Evolutionary conservation across 1,284 basidiomycete species (phyloP).

Genomic region (Malassezia sp.): DNA sequence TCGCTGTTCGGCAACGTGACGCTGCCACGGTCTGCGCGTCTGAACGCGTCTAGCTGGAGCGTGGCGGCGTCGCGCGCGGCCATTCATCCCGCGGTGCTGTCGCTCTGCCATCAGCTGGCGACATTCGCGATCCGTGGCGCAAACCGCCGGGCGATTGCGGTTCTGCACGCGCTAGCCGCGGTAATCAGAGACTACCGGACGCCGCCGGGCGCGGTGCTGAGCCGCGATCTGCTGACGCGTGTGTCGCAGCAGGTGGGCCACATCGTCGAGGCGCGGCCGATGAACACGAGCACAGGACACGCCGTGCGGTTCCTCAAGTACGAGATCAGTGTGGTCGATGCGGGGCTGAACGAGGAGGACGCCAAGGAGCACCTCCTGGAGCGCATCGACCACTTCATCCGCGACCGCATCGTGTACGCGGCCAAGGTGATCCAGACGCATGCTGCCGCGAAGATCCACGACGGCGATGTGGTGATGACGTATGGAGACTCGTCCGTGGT

Average conservation of each 20-base stretch:
- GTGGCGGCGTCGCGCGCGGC: conserved; percentile 25
- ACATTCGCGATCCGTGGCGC: conserved; percentile 38
- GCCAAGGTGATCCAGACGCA: conserved; percentile 78
- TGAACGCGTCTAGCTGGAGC: conserved; percentile 22
- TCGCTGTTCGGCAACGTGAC: conserved; percentile 40
- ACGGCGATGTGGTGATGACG: conserved; percentile 82
- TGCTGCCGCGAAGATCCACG: conserved; percentile 80
- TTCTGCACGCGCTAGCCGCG: conserved; percentile 35
- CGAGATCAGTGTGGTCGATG: conserved; percentile 81
- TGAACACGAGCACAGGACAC: conserved; percentile 92
- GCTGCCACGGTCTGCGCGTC: conserved; percentile 21
- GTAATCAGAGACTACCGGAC: conserved; percentile 44
- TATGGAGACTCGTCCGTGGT: conserved; percentile 92
- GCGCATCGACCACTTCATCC: conserved; percentile 85
- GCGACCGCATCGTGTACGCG: conserved; percentile 83
- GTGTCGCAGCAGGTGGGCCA: conserved; percentile 66
- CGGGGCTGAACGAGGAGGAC: conserved; percentile 87
- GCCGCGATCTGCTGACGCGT: conserved; percentile 34
- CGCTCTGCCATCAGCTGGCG: conserved; percentile 32
- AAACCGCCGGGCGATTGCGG: conserved; percentile 38
- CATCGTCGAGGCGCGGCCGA: conserved; percentile 70
- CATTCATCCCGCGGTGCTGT: conserved; percentile 39
- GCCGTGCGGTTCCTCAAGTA: conserved; percentile 89
- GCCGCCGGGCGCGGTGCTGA: conserved; percentile 38
- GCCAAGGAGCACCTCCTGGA: conserved; percentile 74